Base-by-base conservation (phyloP, 768 basidiomycete species). In the Coprinellus aureogranulatus region DNA sequence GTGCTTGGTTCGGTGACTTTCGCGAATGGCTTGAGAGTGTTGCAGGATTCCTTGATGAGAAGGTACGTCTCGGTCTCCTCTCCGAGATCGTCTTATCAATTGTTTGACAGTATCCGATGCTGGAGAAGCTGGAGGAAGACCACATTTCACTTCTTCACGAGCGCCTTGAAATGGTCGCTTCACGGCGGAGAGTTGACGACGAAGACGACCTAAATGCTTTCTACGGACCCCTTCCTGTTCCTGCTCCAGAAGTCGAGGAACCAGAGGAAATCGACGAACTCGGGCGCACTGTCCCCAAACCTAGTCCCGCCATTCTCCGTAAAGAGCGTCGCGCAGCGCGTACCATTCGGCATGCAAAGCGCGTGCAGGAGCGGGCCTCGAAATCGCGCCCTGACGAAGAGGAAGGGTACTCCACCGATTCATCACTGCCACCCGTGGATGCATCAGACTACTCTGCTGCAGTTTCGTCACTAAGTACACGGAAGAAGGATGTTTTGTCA, bases 1-100 rank as follows among this genome's bases (percentile, higher is more conserved):
- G 90, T 48, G 84, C 84, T 18, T 94, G 92, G 92, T 93, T 94
- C 63, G 75, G 73, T 11, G 81, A 81, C 51, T 90, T 94, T 74
- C 80, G 75, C 53, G 89, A 91, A 37, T 92, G 90, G 88, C 72
- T 92, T 0, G 92, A 94, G 69, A 83, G 82, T 58, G 82, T 94
- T 6, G 92, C 89, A 3, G 81, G 81, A n/a, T 94, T 94, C 69
- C 74, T 94, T 20, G 92, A 94, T 64, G 89, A 90, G 73, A 94
- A 94, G n/a, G n/a, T n/a, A n/a, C n/a, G n/a, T n/a, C n/a, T n/a
- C n/a, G n/a, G n/a, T n/a, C n/a, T n/a, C n/a, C n/a, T n/a, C n/a
- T n/a, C n/a, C n/a, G n/a, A n/a, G n/a, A n/a, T n/a, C n/a, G n/a
- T n/a, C n/a, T n/a, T n/a, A n/a, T n/a, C n/a, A n/a, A n/a, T n/a